These are phyloP conservation scores for Xylaria sp. DNA, from an alignment of 2,329 filamentous ascomycete species.

Conservation along the genomic window DNA sequence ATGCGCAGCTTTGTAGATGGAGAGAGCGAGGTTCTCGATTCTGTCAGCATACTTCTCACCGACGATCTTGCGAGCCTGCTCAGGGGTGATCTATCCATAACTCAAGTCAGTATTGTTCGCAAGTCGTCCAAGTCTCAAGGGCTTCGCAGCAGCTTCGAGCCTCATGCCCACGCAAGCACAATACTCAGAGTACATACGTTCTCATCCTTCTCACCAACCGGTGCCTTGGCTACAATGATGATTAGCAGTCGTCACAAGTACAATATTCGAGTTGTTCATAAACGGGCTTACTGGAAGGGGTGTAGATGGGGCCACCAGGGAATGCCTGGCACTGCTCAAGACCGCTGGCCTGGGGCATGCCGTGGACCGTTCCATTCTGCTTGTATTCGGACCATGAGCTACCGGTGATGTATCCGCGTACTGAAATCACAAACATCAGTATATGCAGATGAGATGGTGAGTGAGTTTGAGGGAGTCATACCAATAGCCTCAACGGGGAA, in stretches of 20 bases:
- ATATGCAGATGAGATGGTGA: neutral
- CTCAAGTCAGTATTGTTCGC: neutral
- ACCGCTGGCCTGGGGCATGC: constrained; percentile 62
- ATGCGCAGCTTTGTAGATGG: constrained; percentile 58
- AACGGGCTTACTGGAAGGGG: constrained; percentile 47
- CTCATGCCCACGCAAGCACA: neutral
- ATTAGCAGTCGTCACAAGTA: constrained; percentile 4
- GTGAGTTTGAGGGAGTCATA: neutral
- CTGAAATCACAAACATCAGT: constrained; percentile 5
- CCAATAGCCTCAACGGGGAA: constrained; percentile 75
- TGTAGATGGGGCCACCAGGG: constrained; percentile 59
- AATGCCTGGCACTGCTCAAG: constrained; percentile 67
- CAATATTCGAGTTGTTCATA: neutral
- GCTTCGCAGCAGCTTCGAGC: neutral
- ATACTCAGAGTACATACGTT: constrained; percentile 43
- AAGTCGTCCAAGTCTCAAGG: neutral
- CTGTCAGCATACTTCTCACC: constrained; percentile 58
- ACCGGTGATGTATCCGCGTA: constrained; percentile 86
- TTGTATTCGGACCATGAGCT: constrained; percentile 76
- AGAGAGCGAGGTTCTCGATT: constrained; percentile 60
- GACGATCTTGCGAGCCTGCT: constrained; percentile 57
- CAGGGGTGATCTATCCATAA: constrained; percentile 54
- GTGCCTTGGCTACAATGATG: constrained; percentile 64
- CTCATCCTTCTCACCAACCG: constrained; percentile 71
- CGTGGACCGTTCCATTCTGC: constrained; percentile 71